Base-by-base conservation (phyloP, 1,284 basidiomycete species). In the Irpex sp. region DNA sequence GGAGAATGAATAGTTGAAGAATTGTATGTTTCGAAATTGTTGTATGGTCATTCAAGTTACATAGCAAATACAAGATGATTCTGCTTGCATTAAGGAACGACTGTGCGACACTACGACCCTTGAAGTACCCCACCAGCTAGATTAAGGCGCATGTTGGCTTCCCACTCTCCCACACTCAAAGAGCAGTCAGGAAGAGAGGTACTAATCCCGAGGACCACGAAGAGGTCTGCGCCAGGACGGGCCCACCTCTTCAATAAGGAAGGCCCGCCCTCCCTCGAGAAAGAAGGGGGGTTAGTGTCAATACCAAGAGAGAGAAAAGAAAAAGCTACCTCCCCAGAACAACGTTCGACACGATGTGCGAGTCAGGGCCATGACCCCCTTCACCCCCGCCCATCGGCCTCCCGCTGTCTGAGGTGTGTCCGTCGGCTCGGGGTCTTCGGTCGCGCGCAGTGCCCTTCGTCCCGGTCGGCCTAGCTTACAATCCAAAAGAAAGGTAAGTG, bases 181-280 rank as follows among this genome's bases (percentile, higher is more conserved):
- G 13, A 47, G n/a, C 31, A 31, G 31, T 44, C 40, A 44, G 40
- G 40, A 19, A 21, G 40, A 26, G 13, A 48, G 61, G 56, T 58
- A 62, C 57, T 62, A 5, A 62, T 58, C 61, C 61, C 51, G 57
- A 54, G 57, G 57, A 58, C 61, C 61, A 58, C 61, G 61, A 21
- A 58, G 58, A 62, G 61, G 61, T 58, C 61, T 47, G 61, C 57
- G 57, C 61, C 57, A 54, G 61, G 61, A 58, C 56, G 9, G 54
- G 4, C 13, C 11, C 52, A 31, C 31, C 31, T 31, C 31, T 31
- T 31, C 31, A 5, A 31, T 44, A 44, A 19, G 17, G 13, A 8
- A 21, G 19, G 49, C 13, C 19, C 49, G 49, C 19, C 49, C 49
- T 17, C 49, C 49, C 49, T 51, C 49, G 19, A 13, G 49, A 17